Evolutionary conservation across 2,329 filamentous ascomycete genomes (phyloP).

Genomic region (Pseudogymnoascus sp.): DNA sequence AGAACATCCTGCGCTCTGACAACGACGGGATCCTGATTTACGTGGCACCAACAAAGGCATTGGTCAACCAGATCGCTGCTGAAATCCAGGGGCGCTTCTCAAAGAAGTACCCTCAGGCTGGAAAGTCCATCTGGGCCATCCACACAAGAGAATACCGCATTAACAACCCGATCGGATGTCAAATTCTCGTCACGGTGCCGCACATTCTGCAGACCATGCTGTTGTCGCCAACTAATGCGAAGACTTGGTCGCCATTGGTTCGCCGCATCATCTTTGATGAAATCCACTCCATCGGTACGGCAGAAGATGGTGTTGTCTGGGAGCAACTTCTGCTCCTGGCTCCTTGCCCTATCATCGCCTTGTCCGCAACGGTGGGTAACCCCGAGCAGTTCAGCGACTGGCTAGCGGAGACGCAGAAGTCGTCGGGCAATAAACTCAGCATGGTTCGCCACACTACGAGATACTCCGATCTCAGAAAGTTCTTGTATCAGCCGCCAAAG

Average conservation of each 20-base stretch:
- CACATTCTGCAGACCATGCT: conserved; percentile 76
- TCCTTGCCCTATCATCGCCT: conserved; percentile 69
- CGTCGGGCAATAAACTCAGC: conserved; percentile 54
- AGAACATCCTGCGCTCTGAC: conserved; percentile 59
- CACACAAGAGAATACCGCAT: conserved; percentile 69
- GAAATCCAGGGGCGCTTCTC: conserved; percentile 69
- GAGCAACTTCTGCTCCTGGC: conserved; percentile 68
- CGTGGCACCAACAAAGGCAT: conserved; percentile 72
- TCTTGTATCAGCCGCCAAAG: conserved; percentile 50
- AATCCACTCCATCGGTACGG: conserved; percentile 71
- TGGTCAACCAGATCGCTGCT: conserved; percentile 77
- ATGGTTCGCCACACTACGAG: conserved; percentile 63
- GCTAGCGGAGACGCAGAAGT: conserved; percentile 57
- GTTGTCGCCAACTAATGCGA: conserved; percentile 55
- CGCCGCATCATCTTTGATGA: conserved; percentile 78
- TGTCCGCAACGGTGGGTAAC: conserved; percentile 75
- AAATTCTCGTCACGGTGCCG: conserved; percentile 70
- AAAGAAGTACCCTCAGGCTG: conserved; percentile 50
- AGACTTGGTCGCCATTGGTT: conserved; percentile 57
- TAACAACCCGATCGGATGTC: conserved; percentile 65
- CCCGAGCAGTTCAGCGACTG: conserved; percentile 62
- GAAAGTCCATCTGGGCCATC: conserved; percentile 69
- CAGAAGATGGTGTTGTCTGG: conserved; percentile 70
- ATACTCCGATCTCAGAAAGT: conserved; percentile 75
- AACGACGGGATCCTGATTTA: conserved; percentile 69